Conservation (phyloP, 2,329 filamentous ascomycete species). For the Lanzia echinophila region DNA sequence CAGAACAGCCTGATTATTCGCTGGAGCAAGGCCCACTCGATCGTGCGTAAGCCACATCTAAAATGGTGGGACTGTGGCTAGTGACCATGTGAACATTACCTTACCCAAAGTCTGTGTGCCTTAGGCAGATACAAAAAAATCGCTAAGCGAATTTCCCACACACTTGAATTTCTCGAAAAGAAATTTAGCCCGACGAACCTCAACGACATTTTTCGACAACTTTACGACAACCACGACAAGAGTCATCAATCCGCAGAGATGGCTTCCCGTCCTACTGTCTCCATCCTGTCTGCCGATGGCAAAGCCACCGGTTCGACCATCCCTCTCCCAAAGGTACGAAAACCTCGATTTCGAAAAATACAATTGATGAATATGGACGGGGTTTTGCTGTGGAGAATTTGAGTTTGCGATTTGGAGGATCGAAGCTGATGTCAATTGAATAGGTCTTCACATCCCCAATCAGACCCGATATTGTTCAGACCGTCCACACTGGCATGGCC, state of each 20-base stretch:
- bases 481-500: constrained; percentile 94
- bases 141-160: constrained; percentile 7
- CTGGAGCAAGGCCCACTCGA: too few species aligned
- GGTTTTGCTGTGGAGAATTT: background rate
- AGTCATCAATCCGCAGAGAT: constrained; percentile 42
- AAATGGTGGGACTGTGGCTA: too few species aligned
- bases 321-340: constrained; percentile 59
- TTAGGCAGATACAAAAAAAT: constrained; percentile 4
- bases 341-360: constrained; percentile 1
- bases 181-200: constrained; percentile 4
- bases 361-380: background rate
- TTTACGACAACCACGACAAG: constrained; percentile 23
- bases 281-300: constrained; percentile 95
- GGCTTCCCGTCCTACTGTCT: constrained; percentile 96
- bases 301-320: constrained; percentile 81
- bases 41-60: too few species aligned
- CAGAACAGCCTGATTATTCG: too few species aligned
- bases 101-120: background rate
- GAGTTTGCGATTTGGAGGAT: constrained; percentile 8
- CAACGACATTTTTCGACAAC: constrained; percentile 13
- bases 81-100: background rate
- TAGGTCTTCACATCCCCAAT: constrained; percentile 92
- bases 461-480: constrained; percentile 96
- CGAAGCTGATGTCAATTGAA: constrained; percentile 18
- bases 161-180: constrained; percentile 1